These are phyloP conservation scores for Xylogone sp. DNA, from an alignment of 2,329 filamentous ascomycete species.

Conservation along the genomic window DNA sequence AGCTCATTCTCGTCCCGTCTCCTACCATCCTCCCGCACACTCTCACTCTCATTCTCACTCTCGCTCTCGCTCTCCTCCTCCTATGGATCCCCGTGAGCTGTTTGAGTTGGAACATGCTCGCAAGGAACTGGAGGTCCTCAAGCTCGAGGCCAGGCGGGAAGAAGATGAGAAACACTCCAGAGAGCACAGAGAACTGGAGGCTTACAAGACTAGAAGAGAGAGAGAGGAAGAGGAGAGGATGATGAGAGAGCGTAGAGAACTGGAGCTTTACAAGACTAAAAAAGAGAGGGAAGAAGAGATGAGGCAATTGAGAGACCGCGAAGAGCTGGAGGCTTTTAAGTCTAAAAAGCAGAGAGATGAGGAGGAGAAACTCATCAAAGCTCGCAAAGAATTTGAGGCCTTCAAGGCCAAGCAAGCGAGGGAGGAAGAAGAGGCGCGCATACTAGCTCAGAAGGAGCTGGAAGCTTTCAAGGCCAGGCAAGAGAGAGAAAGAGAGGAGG, in stretches of 20 bases:
- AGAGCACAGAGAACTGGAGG: conserved; percentile 2
- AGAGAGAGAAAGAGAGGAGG: conserved; percentile 32
- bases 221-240: conserved; percentile 30
- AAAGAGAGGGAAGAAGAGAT: no score
- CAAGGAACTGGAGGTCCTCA: conserved; percentile 43
- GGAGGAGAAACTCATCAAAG: background rate
- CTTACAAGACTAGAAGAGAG: conserved; percentile 6
- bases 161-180: background rate
- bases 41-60: conserved; percentile 8
- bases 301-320: no score
- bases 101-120: conserved; percentile 39
- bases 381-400: conserved; percentile 1
- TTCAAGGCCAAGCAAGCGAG: conserved; percentile 6
- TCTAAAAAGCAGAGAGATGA: conserved; percentile 31
- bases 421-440: no score
- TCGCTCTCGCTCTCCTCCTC: conserved; percentile 7
- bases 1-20: conserved; percentile 33
- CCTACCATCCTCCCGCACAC: conserved; percentile 11
- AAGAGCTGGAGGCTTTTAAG: conserved; percentile 44
- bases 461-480: no score
- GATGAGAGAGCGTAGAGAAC: no score
- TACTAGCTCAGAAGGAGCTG: no score
- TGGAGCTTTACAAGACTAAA: no score
- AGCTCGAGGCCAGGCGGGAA: conserved; percentile 33
- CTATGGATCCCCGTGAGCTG: conserved; percentile 25